Conservation (phyloP, 164 flowering plant genomes). For the Tetrastigma voinierianum region DNA sequence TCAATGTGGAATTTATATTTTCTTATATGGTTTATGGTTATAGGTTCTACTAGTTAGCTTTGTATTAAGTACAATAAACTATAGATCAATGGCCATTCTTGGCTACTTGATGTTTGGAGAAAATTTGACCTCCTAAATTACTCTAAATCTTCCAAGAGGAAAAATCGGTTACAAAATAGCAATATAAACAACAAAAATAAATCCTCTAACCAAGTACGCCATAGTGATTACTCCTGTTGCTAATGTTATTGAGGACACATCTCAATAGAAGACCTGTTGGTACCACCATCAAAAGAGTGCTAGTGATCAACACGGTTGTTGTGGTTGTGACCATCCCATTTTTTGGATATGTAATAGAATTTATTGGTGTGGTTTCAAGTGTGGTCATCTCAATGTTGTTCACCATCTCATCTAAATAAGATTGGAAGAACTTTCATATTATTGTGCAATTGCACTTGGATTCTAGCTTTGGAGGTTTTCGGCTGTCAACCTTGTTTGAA, state of each 20-base stretch:
- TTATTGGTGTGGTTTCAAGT: conserved; percentile 47
- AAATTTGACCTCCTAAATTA: conserved; percentile 41
- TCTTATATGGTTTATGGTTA: background rate
- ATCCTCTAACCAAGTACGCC: conserved; percentile 55
- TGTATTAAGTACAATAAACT: conserved; percentile 32
- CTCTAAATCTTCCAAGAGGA: conserved; percentile 46
- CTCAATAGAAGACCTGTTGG: conserved; percentile 16
- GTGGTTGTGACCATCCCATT: conserved; percentile 51
- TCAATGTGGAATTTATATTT: too few relatives aligned
- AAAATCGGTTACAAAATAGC: conserved; percentile 40
- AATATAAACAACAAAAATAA: conserved; percentile 50
- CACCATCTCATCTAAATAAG: too few relatives aligned
- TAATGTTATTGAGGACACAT: conserved; percentile 32
- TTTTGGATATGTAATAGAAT: conserved; percentile 50
- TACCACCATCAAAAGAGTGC: conserved; percentile 26
- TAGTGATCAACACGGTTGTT: conserved; percentile 36
- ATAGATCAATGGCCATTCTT: conserved; percentile 48
- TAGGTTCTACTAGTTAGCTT: conserved; percentile 50
- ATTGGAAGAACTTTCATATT: too few relatives aligned
- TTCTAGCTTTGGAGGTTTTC: too few relatives aligned
- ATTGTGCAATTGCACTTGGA: too few relatives aligned
- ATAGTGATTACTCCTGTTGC: conserved; percentile 40
- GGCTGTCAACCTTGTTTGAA: too few relatives aligned
- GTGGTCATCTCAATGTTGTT: conserved; percentile 38
- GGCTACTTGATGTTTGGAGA: conserved; percentile 65